These are phyloP conservation scores for Globisporangium parvum DNA, from an alignment of 352 stramenopile genomes.

Conservation along the genomic window DNA sequence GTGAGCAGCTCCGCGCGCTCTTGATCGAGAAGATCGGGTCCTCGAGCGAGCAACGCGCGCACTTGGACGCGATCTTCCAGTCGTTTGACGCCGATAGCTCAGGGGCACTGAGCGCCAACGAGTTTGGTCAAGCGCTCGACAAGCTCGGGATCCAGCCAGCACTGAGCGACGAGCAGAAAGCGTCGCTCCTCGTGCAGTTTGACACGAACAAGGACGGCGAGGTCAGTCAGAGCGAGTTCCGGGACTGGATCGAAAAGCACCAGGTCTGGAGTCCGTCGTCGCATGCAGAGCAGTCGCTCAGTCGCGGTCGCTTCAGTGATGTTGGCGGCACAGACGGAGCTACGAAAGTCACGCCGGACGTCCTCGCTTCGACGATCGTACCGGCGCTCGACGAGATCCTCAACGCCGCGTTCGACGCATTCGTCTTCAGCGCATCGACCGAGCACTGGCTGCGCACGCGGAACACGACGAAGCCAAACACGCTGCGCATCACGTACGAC, in stretches of 20 bases:
- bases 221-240: slow-evolving; percentile 64
- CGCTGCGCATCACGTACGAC: slow-evolving; percentile 8
- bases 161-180: slow-evolving; percentile 39
- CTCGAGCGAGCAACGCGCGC: slow-evolving; percentile 23
- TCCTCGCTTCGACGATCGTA: slow-evolving; percentile 25
- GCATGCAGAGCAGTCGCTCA: neutral
- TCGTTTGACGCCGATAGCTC: slow-evolving; percentile 60
- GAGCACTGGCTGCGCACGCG: slow-evolving; percentile 30
- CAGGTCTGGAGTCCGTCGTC: slow-evolving; percentile 42
- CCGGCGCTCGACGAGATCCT: slow-evolving; percentile 39
- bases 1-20: slow-evolving; percentile 49
- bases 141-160: slow-evolving; percentile 45
- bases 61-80: slow-evolving; percentile 44
- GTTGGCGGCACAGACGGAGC: neutral
- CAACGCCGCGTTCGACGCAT: slow-evolving; percentile 27
- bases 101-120: slow-evolving; percentile 39
- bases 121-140: slow-evolving; percentile 52
- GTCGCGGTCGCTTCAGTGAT: neutral
- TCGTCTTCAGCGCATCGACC: slow-evolving; percentile 25
- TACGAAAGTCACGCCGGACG: slow-evolving; percentile 12
- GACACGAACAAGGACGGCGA: slow-evolving; percentile 64
- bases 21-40: slow-evolving; percentile 62
- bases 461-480: slow-evolving; percentile 19
- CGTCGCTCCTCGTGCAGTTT: slow-evolving; percentile 53
- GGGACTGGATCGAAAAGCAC: slow-evolving; percentile 55